phyloP scores from a whole-genome alignment of 2,329 filamentous ascomycete species.

The Beauveria caledonica region DNA sequence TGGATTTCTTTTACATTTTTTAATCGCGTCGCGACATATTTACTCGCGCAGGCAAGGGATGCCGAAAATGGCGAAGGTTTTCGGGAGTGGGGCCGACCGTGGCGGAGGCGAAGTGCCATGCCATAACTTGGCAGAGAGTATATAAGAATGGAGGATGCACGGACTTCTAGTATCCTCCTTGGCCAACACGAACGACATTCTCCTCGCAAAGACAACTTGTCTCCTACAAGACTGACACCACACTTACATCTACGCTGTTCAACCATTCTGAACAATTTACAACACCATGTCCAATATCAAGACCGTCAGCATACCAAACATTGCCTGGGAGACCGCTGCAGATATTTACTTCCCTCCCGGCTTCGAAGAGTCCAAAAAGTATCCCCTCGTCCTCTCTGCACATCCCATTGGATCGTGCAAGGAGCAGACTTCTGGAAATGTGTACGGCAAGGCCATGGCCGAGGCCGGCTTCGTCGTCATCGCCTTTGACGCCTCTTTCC shows the following conservation, averaged over 20 bases:
- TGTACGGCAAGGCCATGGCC: conserved; percentile 24
- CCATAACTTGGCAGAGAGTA: not conserved
- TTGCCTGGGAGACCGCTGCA: conserved; percentile 1
- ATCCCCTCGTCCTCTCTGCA: conserved; percentile 18
- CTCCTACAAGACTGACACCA: not conserved
- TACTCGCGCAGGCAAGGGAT: not conserved
- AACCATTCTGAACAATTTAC: not conserved
- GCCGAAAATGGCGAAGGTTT: conserved; percentile 4
- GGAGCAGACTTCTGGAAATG: conserved; percentile 25
- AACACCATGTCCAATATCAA: not conserved
- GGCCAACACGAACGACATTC: not conserved
- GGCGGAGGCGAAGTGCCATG: not conserved
- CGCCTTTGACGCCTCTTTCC: conserved; percentile 27
- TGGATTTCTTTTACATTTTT: not conserved
- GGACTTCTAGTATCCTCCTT: not conserved
- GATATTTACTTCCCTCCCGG: not conserved
- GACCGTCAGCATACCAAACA: conserved; percentile 3
- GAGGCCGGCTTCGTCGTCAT: conserved; percentile 21
- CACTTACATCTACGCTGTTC: not conserved
- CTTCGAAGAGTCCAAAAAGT: conserved; percentile 4
- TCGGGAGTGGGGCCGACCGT: conserved; percentile 1
- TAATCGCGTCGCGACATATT: not conserved
- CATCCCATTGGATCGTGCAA: conserved; percentile 26
- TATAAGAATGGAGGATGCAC: not conserved
- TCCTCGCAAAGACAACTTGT: not conserved